Base-by-base conservation (phyloP, 208 protist genomes). In the Herpetomonas muscarum region DNA sequence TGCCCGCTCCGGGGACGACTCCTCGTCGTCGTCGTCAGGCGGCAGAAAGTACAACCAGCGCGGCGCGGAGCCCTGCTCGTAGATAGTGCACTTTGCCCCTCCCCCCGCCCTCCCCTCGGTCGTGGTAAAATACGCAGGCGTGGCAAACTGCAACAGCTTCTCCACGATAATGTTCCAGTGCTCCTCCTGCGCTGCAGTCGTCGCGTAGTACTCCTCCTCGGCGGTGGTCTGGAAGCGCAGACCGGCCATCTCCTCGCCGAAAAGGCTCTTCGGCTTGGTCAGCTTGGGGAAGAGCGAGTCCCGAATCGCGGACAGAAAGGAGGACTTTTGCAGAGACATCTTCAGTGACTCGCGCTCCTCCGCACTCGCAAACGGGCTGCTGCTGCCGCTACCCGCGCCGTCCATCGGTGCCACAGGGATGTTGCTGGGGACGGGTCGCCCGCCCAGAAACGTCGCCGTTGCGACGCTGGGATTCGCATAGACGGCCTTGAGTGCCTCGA, bases 41-140 rank as follows among this genome's bases (percentile, higher is more conserved):
- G 74, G 64, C 3, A 81, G 46, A 36, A 81, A 75, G 55, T 59
- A 66, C 28, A 81, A 30, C 39, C 45, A 76, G 61, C 62, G 46
- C 29, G 41, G 37, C 13, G 29, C 10, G n/a, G 50, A 56, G 0
- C 70, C 76, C 1, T 61, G 52, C 1, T 29, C 21, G 44, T 66
- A 82, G 25, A 46, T 19, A 19, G 15, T 74, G 62, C n/a, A 54
- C 51, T 24, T 57, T 9, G 0, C 48, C 55, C 13, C 29, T 21
- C 12, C 39, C 30, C 28, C 58, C 39, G 5, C n/a, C 25, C 13
- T 61, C 22, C 32, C 17, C 5, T 6, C 19, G 15, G 10, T 22
- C 4, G 41, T 9, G 15, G 10, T 22, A 4, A 46, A 19, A 19
- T 22, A 46, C 41, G 41, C 41, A 24, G 63, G 61, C 34, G 37